Evolutionary conservation across 805 yeast genomes (phyloP).

Genomic region (Grigorovia humatica): DNA sequence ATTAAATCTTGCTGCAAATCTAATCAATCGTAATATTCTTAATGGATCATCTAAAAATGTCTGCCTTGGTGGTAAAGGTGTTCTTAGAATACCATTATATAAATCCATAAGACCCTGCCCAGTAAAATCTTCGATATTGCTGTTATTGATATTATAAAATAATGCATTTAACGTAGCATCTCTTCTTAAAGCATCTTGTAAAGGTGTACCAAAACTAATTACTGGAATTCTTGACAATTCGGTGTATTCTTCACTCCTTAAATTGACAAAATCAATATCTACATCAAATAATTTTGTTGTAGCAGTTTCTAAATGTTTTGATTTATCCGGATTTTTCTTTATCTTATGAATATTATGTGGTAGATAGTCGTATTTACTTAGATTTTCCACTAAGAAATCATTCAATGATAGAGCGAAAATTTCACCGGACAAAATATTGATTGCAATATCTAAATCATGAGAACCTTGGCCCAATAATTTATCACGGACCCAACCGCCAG

Average conservation of each 20-base stretch:
- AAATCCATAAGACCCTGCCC: conserved; percentile 66
- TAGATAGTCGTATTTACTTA: conserved; percentile 21
- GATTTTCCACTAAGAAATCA: conserved; percentile 34
- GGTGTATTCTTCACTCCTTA: conserved; percentile 79
- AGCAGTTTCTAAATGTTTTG: conserved; percentile 94
- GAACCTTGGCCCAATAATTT: conserved; percentile 71
- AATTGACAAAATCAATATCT: conserved; percentile 90
- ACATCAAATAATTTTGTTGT: conserved; percentile 75
- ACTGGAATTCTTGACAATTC: conserved; percentile 78
- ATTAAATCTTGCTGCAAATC: conserved; percentile 75
- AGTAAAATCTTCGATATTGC: conserved; percentile 76
- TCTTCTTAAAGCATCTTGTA: conserved; percentile 82
- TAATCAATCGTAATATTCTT: conserved; percentile 70
- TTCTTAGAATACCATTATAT: conserved; percentile 57
- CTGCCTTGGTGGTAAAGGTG: conserved; percentile 76
- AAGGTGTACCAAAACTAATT: conserved; percentile 78
- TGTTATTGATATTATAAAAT: conserved; percentile 68
- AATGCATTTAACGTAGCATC: conserved; percentile 94
- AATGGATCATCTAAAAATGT: conserved; percentile 94
- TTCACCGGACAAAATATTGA: conserved; percentile 76
- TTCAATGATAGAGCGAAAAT: conserved; percentile 64
- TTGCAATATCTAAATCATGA: conserved; percentile 87
- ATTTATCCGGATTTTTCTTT: conserved; percentile 87
- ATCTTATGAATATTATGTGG: conserved; percentile 59
- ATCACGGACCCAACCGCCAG: conserved; percentile 99